A percentile compares a stretch with the other conserved stretches of the same genome.
These are phyloP conservation scores for Lathyrus oleraceus DNA, from an alignment of 306 rosid genomes.

Conservation along the genomic window DNA sequence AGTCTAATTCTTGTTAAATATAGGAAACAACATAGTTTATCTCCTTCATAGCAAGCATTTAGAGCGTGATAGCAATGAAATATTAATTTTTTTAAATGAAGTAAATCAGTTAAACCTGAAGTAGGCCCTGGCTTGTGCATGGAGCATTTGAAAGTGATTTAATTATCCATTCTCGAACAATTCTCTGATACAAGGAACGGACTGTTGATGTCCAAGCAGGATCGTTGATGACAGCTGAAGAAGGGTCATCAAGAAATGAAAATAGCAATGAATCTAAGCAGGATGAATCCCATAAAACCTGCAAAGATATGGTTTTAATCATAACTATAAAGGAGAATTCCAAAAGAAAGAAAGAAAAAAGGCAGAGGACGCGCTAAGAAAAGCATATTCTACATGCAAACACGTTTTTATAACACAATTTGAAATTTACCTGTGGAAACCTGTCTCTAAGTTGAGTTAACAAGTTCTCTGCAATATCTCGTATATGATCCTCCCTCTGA, in stretches of 20 bases:
- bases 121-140: constrained; percentile 98
- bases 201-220: constrained; percentile 88
- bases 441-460: constrained; percentile 83
- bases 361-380: background rate
- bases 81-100: constrained; percentile 22
- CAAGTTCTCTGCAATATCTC: constrained; percentile 82
- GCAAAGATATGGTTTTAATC: constrained; percentile 46
- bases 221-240: constrained; percentile 75
- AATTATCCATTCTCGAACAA: constrained; percentile 94
- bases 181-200: constrained; percentile 83
- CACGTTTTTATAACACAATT: constrained; percentile 3
- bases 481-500: constrained; percentile 85
- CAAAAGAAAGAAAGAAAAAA: background rate
- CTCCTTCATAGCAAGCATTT: constrained; percentile 21
- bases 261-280: constrained; percentile 83
- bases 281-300: constrained; percentile 93
- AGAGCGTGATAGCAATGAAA: constrained; percentile 20
- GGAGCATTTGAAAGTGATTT: constrained; percentile 93
- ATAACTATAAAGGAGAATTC: constrained; percentile 33
- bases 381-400: constrained; percentile 8
- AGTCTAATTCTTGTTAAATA: constrained; percentile 11
- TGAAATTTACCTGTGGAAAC: constrained; percentile 79
- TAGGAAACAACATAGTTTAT: constrained; percentile 18
- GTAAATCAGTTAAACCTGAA: constrained; percentile 68
- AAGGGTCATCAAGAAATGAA: constrained; percentile 79